A percentile compares a stretch with the other conserved stretches of the same genome.
These are phyloP conservation scores for Bipolaris oryzae DNA, from an alignment of 2,329 filamentous ascomycete genomes.

Conservation along the genomic window DNA sequence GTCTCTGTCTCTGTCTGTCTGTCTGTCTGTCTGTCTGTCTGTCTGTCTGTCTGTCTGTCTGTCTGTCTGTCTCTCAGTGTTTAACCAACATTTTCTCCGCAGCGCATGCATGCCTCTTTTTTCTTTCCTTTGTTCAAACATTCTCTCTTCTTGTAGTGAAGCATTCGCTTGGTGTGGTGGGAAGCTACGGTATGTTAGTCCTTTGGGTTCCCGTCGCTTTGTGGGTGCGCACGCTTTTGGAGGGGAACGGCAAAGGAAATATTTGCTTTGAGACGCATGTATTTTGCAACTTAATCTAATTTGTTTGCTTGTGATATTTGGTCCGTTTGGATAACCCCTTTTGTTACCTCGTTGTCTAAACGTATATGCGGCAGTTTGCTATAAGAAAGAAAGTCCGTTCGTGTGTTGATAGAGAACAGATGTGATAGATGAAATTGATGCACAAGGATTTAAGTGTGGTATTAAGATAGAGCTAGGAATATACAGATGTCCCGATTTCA, in stretches of 20 bases:
- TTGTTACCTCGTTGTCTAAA: too few species aligned
- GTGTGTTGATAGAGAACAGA: not conserved
- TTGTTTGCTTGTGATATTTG: not conserved
- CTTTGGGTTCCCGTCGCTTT: not conserved
- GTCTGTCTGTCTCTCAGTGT: constrained; percentile 8
- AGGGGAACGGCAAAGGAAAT: not conserved
- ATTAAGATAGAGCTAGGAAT: not conserved
- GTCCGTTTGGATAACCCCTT: not conserved
- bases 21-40: constrained; percentile 7
- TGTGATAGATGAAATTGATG: not conserved
- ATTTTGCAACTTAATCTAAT: constrained; percentile 14
- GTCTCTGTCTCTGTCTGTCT: not conserved
- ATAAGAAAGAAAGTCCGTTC: too few species aligned
- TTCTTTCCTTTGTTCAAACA: constrained; percentile 1
- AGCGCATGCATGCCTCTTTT: not conserved
- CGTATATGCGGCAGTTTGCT: too few species aligned
- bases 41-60: not conserved
- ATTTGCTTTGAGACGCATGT: constrained; percentile 2
- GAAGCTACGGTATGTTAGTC: not conserved
- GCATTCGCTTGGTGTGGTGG: constrained; percentile 18
- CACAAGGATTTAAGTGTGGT: not conserved
- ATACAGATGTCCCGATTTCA: not conserved
- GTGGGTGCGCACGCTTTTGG: not conserved
- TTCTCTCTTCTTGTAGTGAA: constrained; percentile 9
- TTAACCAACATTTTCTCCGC: not conserved